Conservation (phyloP, 495 filamentous ascomycete genomes). For the Penicillium coprophilum region DNA sequence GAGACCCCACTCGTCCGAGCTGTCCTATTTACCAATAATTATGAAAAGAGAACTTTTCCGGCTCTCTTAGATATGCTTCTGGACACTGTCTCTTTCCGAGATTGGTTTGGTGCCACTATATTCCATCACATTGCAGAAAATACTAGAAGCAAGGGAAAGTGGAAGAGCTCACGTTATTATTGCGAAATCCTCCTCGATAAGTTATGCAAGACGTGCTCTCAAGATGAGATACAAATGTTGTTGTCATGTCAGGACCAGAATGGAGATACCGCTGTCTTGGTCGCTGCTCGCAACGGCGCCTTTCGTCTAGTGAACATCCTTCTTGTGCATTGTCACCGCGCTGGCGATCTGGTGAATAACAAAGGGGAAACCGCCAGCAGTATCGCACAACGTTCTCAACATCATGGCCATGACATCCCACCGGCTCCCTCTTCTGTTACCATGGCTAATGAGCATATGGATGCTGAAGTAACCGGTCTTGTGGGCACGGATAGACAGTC, state of each 20-base stretch:
- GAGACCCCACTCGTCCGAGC: slow-evolving; percentile 95
- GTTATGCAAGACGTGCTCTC: slow-evolving; percentile 64
- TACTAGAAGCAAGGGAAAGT: slow-evolving; percentile 73
- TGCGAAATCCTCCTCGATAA: slow-evolving; percentile 86
- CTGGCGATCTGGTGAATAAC: slow-evolving; percentile 75
- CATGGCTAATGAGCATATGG: slow-evolving; percentile 45
- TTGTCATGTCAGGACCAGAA: slow-evolving; percentile 74
- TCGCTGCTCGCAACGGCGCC: slow-evolving; percentile 70
- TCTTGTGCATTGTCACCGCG: slow-evolving; percentile 60
- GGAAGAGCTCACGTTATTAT: slow-evolving; percentile 85
- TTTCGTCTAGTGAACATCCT: slow-evolving; percentile 47
- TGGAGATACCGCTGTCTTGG: slow-evolving; percentile 85
- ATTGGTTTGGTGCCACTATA: slow-evolving; percentile 76
- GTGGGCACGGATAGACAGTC: slow-evolving; percentile 28
- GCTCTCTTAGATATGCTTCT: slow-evolving; percentile 75
- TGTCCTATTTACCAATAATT: slow-evolving; percentile 93
- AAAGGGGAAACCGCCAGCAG: slow-evolving; percentile 76
- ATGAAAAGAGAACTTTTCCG: slow-evolving; percentile 84
- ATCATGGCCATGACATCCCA: slow-evolving; percentile 37
- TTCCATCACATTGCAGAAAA: slow-evolving; percentile 91
- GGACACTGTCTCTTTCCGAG: slow-evolving; percentile 69
- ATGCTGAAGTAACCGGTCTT: slow-evolving; percentile 28
- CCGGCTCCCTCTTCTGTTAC: slow-evolving; percentile 45
- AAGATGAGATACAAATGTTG: slow-evolving; percentile 65
- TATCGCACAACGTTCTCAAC: slow-evolving; percentile 52